phyloP scores from a whole-genome alignment of 2,329 filamentous ascomycete genomes.

The Neocucurbitaria cava region DNA sequence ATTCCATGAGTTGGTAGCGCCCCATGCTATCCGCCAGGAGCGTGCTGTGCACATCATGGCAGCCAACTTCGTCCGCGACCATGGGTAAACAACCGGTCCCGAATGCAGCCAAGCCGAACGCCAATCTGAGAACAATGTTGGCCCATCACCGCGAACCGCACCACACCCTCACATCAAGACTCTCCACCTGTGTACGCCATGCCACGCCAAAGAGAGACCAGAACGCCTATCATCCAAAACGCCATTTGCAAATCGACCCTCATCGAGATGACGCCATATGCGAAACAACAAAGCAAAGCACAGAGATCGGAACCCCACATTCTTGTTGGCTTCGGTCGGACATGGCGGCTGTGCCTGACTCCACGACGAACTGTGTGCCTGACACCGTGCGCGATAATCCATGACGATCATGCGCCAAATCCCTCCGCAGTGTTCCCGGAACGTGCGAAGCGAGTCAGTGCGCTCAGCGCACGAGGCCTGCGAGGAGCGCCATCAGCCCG shows the following conservation, averaged over 20 bases:
- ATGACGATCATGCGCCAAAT: constrained; percentile 23
- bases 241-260: not conserved
- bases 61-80: not conserved
- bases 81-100: not conserved
- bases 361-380: constrained; percentile 12
- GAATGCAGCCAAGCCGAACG: constrained; percentile 5
- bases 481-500: constrained; percentile 50
- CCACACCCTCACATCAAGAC: constrained; percentile 7
- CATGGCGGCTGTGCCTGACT: constrained; percentile 11
- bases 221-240: constrained; percentile 1
- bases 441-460: constrained; percentile 14
- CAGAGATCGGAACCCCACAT: constrained; percentile 13
- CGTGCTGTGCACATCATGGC: not conserved
- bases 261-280: constrained; percentile 11
- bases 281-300: constrained; percentile 7
- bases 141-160: constrained; percentile 6
- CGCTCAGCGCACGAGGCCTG: constrained; percentile 44
- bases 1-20: not conserved
- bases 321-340: constrained; percentile 5
- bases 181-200: not conserved
- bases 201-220: not conserved
- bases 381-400: constrained; percentile 21
- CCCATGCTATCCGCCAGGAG: not conserved
- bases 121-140: constrained; percentile 4
- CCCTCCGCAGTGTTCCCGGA: constrained; percentile 4